A percentile compares a stretch with the other conserved stretches of the same genome.
Conservation (phyloP, 305 asterid genomes). For the Fraxinus albicans region DNA sequence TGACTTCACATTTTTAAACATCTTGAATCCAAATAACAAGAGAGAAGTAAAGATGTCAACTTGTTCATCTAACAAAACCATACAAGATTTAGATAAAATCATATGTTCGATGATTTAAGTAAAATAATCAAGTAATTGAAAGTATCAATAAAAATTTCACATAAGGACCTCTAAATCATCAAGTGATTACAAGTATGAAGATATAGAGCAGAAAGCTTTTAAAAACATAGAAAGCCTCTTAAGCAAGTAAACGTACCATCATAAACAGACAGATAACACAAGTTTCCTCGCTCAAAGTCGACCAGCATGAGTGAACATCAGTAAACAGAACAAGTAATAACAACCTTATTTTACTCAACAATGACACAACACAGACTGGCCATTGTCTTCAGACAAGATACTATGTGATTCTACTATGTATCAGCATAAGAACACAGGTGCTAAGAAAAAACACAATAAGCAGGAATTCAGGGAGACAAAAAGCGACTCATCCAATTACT, state of each 20-base stretch:
- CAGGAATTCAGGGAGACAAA: conserved; percentile 44
- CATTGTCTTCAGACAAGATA: not conserved
- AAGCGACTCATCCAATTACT: conserved; percentile 72
- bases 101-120: not conserved
- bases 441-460: not conserved
- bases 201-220: not conserved
- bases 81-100: not conserved
- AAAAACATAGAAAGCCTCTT: not conserved
- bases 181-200: not conserved
- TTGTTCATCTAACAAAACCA: not conserved
- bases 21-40: not conserved
- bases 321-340: not conserved
- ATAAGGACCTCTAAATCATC: not conserved
- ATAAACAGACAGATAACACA: not conserved
- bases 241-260: not conserved
- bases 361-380: not conserved
- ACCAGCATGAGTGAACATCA: not conserved
- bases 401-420: not conserved
- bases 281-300: not conserved
- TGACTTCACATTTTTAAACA: not conserved
- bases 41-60: not conserved
- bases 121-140: not conserved
- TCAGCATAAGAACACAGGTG: not conserved
- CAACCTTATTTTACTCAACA: not conserved
- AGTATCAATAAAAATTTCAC: not conserved